Conservation (phyloP, 1,284 basidiomycete species). For the Pholiota adiposa region DNA sequence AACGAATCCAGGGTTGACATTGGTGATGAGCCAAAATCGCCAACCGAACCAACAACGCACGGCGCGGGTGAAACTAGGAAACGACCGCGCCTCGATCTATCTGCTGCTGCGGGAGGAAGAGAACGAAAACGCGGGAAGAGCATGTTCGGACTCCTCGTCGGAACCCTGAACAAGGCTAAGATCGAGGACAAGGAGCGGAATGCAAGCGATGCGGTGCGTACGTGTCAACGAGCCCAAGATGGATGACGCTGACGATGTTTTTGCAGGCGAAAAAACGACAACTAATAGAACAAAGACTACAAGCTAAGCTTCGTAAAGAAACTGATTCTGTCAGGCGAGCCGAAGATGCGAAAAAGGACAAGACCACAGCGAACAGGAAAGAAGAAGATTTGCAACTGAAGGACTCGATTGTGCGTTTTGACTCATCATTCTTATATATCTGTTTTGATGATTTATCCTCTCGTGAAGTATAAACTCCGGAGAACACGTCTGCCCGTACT, state of each 20-base stretch:
- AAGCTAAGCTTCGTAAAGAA: conserved; percentile 79
- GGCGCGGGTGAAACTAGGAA: conserved; percentile 47
- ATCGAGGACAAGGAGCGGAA: conserved; percentile 79
- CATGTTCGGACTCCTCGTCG: conserved; percentile 80
- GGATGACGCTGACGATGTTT: neutral
- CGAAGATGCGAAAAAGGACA: conserved; percentile 83
- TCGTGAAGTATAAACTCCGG: conserved; percentile 67
- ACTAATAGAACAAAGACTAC: conserved; percentile 77
- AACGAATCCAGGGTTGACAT: conserved; percentile 35
- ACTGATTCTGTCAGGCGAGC: conserved; percentile 80
- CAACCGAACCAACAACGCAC: conserved; percentile 37
- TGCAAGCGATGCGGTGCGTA: conserved; percentile 75
- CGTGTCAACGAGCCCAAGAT: neutral
- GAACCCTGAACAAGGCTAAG: conserved; percentile 82
- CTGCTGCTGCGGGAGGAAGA: conserved; percentile 42
- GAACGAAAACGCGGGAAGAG: conserved; percentile 82
- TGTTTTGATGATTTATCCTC: neutral
- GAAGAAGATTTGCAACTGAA: conserved; percentile 80
- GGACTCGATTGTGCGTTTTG: conserved; percentile 70
- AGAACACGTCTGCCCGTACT: conserved; percentile 69
- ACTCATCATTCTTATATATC: conserved; percentile 1
- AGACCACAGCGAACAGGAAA: conserved; percentile 70
- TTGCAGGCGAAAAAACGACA: conserved; percentile 78
- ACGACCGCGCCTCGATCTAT: conserved; percentile 73
- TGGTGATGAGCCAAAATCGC: conserved; percentile 37